Base-by-base conservation (phyloP, 257 asterid genomes). In the Plantago ovata region DNA sequence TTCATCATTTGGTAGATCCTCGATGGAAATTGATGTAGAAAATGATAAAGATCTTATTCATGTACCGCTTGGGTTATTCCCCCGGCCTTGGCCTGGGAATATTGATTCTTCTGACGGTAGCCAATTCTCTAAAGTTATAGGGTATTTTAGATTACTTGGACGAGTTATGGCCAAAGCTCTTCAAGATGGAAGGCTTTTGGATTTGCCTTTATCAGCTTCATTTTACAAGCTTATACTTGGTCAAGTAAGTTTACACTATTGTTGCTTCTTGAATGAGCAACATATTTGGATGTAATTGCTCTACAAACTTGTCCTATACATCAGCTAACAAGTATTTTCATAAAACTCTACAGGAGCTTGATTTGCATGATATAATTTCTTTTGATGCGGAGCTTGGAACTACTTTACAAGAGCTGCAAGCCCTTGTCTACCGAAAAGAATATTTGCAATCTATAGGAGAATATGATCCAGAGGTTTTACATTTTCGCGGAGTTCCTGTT, bases 131-230 rank as follows among this genome's bases (percentile, higher is more conserved):
- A 92, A 84, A 55, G 86, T 67, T 36, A 66, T 77, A 0, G 96
- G 88, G 61, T 74, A 88, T 69, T 85, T 83, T 58, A 82, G 85
- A 41, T 81, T 88, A 70, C 94, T 88, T 59, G 98, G 98, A 45
- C 84, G 89, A 74, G 95, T 85, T 68, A 79, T 85, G 95, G 96
- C 96, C 23, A 92, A 88, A 77, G 95, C 96, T 63, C 95, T 92
- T 66, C 98, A 92, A 63, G 98, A 92, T 71, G 96, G 95, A 57
- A 82, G 98, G 76, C 95, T 92, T 49, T 77, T 92, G 78, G 98
- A 92, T 79, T 60, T 92, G 65, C 93, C 98, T 15, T 69, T 92
- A 50, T 88, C 98, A 49, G 66, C 64, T 66, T 85, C 96, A 22
- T 92, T 92, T 57, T 80, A 84, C 76, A 92, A 82, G 74, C 95